Base-by-base conservation (phyloP, 176 grass and related monocot species). In the Panicum miliaceum region DNA sequence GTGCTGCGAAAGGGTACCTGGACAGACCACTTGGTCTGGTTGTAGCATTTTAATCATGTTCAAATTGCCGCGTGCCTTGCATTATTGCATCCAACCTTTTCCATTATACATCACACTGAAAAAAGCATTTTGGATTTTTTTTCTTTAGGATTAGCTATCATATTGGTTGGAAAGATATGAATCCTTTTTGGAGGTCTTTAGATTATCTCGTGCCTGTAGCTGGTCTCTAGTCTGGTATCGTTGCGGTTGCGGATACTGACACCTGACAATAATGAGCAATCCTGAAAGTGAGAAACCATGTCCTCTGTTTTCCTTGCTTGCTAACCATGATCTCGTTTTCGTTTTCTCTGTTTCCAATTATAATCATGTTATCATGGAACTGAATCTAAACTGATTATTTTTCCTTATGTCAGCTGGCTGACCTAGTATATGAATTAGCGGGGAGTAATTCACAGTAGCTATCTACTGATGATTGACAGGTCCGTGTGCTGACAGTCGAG, bases 401-500 rank as follows among this genome's bases (percentile, higher is more conserved):
- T 53, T 5, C 18, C 18, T 2, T 32, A 57, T 80, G 67, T 7
- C 15, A 72, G 15, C n/a, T 53, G 50, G n/a, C 34, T 53, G 61
- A 37, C 22, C 75, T 9, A 41, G 45, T 47, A 19, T 69, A 6
- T 11, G 8, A 15, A 32, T 14, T n/a, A 36, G 2, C 22, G 9
- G 5, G 10, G 45, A 35, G n/a, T 38, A 80, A 80, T 53, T 57
- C 22, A 81, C 37, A 56, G n/a, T 29, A 29, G 12, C 40, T 23
- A 19, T 41, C 8, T 25, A 22, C n/a, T 69, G 34, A 20, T 68
- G 40, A 14, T 40, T 73, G 48, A 65, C 77, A 99, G 96, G 96
- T 94, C 10, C 93, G 68, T 63, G 78, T 83, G 35, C 72, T 99
- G 66, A 90, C 61, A 46, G 89, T 99, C 6, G 96, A 99, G 90